Evolutionary conservation across 768 basidiomycete species (phyloP).

Genomic region (Suillus cothurnatus): DNA sequence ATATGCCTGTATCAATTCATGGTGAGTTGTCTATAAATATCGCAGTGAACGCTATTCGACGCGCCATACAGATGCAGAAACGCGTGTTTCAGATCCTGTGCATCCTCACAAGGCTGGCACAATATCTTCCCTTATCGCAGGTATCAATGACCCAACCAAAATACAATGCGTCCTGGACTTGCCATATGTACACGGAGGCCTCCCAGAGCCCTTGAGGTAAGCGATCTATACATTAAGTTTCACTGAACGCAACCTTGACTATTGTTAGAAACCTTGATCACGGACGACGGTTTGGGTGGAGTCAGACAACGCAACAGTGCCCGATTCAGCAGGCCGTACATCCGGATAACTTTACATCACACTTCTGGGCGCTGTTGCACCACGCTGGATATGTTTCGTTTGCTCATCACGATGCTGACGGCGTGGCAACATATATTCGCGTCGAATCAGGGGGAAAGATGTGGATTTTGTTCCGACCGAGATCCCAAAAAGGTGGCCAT

Average conservation of each 20-base stretch:
- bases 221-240: fast-evolving
- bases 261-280: background rate
- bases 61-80: background rate
- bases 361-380: background rate
- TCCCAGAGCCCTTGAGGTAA: background rate
- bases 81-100: background rate
- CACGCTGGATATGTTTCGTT: background rate
- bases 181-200: background rate
- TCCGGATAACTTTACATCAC: background rate
- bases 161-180: background rate
- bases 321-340: background rate
- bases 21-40: background rate
- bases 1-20: background rate
- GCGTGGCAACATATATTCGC: background rate
- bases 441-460: background rate
- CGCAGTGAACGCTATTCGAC: background rate
- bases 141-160: background rate
- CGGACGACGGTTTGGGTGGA: background rate
- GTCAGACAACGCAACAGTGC: background rate
- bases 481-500: background rate
- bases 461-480: background rate
- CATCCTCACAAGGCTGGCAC: background rate
- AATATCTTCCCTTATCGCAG: background rate
- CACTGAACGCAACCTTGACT: background rate
- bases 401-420: background rate